Evolutionary conservation across 805 yeast genomes (phyloP).

Genomic region (Pichia sporocuriosa): DNA sequence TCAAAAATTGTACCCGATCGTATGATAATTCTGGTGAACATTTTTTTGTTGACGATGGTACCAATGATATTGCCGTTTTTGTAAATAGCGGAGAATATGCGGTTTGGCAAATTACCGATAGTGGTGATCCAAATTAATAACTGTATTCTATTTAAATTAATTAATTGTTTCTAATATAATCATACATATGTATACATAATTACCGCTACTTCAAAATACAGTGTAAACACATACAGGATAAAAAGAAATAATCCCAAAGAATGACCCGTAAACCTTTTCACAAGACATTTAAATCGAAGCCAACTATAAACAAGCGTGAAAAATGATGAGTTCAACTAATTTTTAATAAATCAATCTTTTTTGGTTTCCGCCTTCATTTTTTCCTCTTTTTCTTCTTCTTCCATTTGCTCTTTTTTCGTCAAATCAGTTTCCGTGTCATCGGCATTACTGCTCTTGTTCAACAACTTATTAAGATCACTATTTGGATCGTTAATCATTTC

Average conservation of each 20-base stretch:
- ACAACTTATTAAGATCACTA: slow-evolving; percentile 39
- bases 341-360: no score
- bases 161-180: neutral
- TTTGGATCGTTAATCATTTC: slow-evolving; percentile 40
- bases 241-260: no score
- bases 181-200: no score
- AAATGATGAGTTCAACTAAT: no score
- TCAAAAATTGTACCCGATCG: slow-evolving; percentile 23
- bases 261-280: neutral
- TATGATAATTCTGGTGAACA: slow-evolving; percentile 25
- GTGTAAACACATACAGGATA: neutral
- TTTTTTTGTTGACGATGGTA: slow-evolving; percentile 24
- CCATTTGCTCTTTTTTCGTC: slow-evolving; percentile 2
- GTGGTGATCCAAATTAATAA: slow-evolving; percentile 22
- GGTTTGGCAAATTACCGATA: slow-evolving; percentile 27
- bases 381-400: neutral
- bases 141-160: neutral
- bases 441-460: slow-evolving; percentile 27
- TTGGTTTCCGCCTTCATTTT: no score
- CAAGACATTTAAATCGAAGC: no score
- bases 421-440: slow-evolving; percentile 22
- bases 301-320: no score
- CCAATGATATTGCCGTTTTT: slow-evolving; percentile 22
- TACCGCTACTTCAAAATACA: no score
- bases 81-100: slow-evolving; percentile 16